These are phyloP conservation scores for Leucocoprinus leucothites DNA, from an alignment of 768 basidiomycete species.

Conservation along the genomic window DNA sequence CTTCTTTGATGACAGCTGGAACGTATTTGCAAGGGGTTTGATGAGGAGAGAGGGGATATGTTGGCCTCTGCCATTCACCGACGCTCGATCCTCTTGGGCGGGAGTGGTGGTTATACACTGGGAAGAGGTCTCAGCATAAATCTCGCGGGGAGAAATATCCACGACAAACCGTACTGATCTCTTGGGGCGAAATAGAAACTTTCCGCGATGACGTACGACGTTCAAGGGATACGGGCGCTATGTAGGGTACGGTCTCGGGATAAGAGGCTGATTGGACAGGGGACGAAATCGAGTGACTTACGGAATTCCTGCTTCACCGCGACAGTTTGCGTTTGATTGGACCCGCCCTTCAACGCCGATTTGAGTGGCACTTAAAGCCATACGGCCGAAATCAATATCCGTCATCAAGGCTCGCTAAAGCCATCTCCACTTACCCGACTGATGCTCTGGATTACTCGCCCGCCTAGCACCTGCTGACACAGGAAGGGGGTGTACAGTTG, in stretches of 20 bases:
- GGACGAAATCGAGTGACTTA: background rate
- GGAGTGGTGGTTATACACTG: background rate
- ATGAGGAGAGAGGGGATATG: background rate
- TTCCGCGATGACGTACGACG: constrained; percentile 7
- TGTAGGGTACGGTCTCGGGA: background rate
- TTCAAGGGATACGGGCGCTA: background rate
- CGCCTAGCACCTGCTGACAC: background rate
- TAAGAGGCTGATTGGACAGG: background rate
- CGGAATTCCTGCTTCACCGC: constrained; percentile 10
- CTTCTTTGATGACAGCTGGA: constrained; percentile 25
- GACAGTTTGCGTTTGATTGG: background rate
- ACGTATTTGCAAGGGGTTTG: constrained; percentile 23
- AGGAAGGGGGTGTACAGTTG: background rate
- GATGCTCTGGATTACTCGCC: constrained; percentile 2
- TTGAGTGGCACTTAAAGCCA: constrained; percentile 6
- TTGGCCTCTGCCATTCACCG: constrained; percentile 5
- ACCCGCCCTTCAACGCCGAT: constrained; percentile 8
- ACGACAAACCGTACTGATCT: constrained; percentile 4
- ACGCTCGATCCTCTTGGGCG: constrained; percentile 13
- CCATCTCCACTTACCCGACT: background rate
- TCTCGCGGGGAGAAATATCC: background rate
- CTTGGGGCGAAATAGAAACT: constrained; percentile 4
- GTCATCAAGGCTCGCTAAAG: background rate
- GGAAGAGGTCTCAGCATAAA: background rate
- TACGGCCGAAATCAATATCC: background rate